Percentiles rank a stretch among this genome's conserved stretches.
phyloP scores from a whole-genome alignment of 176 grass and related monocot genomes.

The Secale cereale region DNA sequence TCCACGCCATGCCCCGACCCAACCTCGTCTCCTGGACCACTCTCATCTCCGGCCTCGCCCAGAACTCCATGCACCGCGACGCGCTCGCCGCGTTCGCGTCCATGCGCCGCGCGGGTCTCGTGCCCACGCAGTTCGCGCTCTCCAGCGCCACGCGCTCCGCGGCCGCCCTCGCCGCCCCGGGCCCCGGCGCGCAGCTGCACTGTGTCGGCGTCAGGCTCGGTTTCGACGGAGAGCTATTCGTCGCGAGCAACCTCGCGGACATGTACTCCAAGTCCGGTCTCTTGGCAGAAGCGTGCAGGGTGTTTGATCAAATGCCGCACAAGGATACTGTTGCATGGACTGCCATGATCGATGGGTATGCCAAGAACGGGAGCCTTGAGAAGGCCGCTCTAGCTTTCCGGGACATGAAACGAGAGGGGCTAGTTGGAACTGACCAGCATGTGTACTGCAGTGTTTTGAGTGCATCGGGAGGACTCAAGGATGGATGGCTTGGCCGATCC shows the following conservation, averaged over 20 bases:
- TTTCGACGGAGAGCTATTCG: slow-evolving; percentile 43
- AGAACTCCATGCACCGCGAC: slow-evolving; percentile 31
- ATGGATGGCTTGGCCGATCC: slow-evolving; percentile 24
- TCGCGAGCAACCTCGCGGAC: slow-evolving; percentile 56
- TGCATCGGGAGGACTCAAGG: slow-evolving; percentile 37
- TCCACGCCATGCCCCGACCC: slow-evolving; percentile 37
- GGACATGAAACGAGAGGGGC: slow-evolving; percentile 43
- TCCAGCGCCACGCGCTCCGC: slow-evolving; percentile 54
- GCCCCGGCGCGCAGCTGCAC: slow-evolving; percentile 45
- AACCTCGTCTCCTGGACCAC: slow-evolving; percentile 66
- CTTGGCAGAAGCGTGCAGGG: slow-evolving; percentile 33
- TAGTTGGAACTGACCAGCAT: slow-evolving; percentile 46
- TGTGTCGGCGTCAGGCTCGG: slow-evolving; percentile 31
- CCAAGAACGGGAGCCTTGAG: slow-evolving; percentile 43
- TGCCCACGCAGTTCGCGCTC: slow-evolving; percentile 54
- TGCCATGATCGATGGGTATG: slow-evolving; percentile 61
- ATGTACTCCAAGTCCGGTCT: slow-evolving; percentile 57
- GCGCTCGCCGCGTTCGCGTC: slow-evolving; percentile 46
- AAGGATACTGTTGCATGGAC: slow-evolving; percentile 66
- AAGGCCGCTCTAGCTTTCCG: slow-evolving; percentile 33
- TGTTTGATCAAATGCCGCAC: slow-evolving; percentile 62
- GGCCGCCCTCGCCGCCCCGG: slow-evolving; percentile 17
- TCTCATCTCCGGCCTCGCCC: slow-evolving; percentile 39
- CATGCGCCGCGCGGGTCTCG: slow-evolving; percentile 36
- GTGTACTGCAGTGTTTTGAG: slow-evolving; percentile 46